Evolutionary conservation across 1,284 basidiomycete genomes (phyloP), one percentile per base, ranked within the genome.

Genomic region (Marasmius sp.): DNA sequence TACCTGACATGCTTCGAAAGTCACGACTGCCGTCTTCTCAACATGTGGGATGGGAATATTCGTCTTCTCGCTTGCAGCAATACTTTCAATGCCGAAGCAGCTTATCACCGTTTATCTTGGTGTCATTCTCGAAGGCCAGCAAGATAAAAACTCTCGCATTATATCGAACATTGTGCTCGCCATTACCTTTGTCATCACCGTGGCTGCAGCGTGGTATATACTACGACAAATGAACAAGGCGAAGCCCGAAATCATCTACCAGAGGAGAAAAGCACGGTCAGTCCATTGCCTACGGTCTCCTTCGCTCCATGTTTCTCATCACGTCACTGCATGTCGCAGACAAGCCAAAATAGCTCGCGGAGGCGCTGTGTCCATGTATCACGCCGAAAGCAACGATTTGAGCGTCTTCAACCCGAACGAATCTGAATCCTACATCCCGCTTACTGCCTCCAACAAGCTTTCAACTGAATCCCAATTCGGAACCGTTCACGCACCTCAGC

Each of bases 191-290:
- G 47, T 93, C 27, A 83, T 97, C 65, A 97, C 95, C 0, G 66
- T 93, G 52, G 73, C 78, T 45, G 91, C 94, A 0, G 89, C 92
- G 75, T 95, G 92, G 88, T 97, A 91, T 72, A 91, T 97, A 68
- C 86, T 86, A 68, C 78, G 74, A 58, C 74, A 88, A 74, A 94
- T 97, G 87, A 85, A 89, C 70, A 79, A 84, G 67, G 89, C 86
- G 33, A 91, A 94, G 67, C 85, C 90, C 0, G 72, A 77, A 1
- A 86, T 97, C 8, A 88, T 96, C 70, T 86, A 92, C 60, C 83
- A 84, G 43, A 81, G 89, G 51, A 84, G 93, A 61, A 92, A 85
- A 74, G 86, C 84, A 27, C 79, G 87, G 84, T 87, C 62, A 65
- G 79, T 74, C 50, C 43, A 27, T 27, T 27, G 27, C 36, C 57